These are phyloP conservation scores for Selenicereus undatus DNA, from an alignment of 148 eudicot species.

Conservation along the genomic window DNA sequence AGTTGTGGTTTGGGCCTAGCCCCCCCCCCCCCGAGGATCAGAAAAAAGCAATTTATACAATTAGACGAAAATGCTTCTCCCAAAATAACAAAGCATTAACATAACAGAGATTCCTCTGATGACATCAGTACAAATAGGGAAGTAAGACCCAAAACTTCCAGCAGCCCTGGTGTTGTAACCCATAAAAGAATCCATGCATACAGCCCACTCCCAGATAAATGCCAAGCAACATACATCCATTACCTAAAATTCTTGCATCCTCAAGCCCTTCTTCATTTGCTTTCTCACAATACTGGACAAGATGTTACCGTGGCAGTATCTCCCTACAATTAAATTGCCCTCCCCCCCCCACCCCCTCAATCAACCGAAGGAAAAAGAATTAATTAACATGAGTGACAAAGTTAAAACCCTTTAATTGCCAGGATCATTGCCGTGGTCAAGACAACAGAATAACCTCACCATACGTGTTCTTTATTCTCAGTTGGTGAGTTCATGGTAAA, in stretches of 20 bases:
- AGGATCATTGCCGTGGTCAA: neutral
- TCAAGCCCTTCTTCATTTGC: neutral
- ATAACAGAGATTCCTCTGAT: too few species aligned
- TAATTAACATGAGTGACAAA: too few species aligned
- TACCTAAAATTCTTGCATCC: neutral
- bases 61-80: neutral
- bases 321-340: too few species aligned
- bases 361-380: neutral
- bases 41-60: neutral
- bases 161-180: too few species aligned
- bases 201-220: neutral
- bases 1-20: neutral
- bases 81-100: neutral
- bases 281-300: neutral
- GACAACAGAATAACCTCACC: neutral
- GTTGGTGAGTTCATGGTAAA: neutral
- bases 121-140: too few species aligned
- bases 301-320: neutral
- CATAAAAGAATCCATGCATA: too few species aligned
- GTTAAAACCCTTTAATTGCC: too few species aligned
- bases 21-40: neutral
- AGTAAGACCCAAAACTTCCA: too few species aligned
- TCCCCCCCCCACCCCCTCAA: neutral
- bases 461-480: neutral
- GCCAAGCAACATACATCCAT: neutral